These are phyloP conservation scores for Drosera capensis DNA, from an alignment of 148 eudicot genomes.

Conservation along the genomic window DNA sequence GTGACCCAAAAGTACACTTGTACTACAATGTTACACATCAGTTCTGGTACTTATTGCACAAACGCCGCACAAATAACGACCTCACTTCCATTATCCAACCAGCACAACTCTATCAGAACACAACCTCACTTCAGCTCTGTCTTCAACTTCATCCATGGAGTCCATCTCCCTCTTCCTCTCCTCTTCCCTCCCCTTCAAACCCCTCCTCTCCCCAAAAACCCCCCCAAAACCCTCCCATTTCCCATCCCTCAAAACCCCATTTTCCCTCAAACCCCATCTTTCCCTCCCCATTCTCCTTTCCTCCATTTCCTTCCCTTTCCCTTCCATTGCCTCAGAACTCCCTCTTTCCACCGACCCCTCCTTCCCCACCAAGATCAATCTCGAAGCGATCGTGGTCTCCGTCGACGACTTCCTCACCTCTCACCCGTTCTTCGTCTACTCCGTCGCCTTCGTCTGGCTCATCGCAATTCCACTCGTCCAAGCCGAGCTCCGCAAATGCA, in stretches of 20 bases:
- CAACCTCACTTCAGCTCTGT: background rate
- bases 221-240: too few species aligned
- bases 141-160: constrained; percentile 22
- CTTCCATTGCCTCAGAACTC: constrained; percentile 48
- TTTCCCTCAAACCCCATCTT: constrained; percentile 24
- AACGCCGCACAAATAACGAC: too few species aligned
- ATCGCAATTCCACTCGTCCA: constrained; percentile 47
- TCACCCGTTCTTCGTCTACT: too few species aligned
- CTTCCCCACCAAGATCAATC: constrained; percentile 44
- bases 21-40: too few species aligned
- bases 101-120: too few species aligned
- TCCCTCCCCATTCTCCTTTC: constrained; percentile 20
- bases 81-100: too few species aligned
- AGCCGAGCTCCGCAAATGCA: constrained; percentile 51
- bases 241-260: too few species aligned
- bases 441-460: constrained; percentile 82
- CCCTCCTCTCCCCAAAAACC: constrained; percentile 22
- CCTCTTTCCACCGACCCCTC: constrained; percentile 17
- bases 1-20: too few species aligned
- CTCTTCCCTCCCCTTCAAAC: constrained; percentile 36
- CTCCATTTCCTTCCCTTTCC: constrained; percentile 24
- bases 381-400: constrained; percentile 47
- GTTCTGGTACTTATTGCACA: too few species aligned
- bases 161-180: constrained; percentile 43
- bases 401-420: constrained; percentile 57